Evolutionary conservation across 2,329 filamentous ascomycete species (phyloP), one percentile per base, ranked within the genome.

Genomic region (Aaosphaeria arxii): DNA sequence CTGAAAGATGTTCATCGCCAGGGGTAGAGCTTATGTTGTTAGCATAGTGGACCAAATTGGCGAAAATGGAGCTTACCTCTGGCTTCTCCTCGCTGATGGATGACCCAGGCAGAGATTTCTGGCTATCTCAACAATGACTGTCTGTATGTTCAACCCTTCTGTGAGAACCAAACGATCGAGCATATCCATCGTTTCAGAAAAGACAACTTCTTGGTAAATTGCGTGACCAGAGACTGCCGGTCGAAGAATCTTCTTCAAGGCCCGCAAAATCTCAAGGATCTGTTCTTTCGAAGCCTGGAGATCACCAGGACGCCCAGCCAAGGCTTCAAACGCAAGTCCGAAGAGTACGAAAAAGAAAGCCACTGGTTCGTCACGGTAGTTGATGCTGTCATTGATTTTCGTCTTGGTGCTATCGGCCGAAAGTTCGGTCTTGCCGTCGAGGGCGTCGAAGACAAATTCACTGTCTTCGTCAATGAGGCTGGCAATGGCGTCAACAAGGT

Each of bases 341-440:
- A 97, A 99, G 0, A 99, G 80, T 11, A 99, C 92, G 62, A 99
- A 99, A 76, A 99, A 99, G 78, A 99, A 99, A 0, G 94, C 94
- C 1, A 97, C 90, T 0, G 94, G 94, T 67, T 99, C 94, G 63
- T 97, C 92, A 42, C 94, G 88, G 67, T 99, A 99, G 70, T 97
- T 97, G 74, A 99, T 97, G 31, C 65, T 62, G 56, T 92, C 89
- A 43, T 85, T 79, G 3, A 79, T 81, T 65, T 87, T 89, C 11
- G 77, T 74, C 40, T 80, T 74, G 3, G 66, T 55, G 7, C 62
- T 58, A 7, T 44, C 53, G 1, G 69, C 62, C 11, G 67, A 58
- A 7, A 73, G 56, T 29, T 71, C 69, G 2, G 75, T 73, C 62
- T 94, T 96, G 44, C 91, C 91, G 64, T 99, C 94, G 5, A 99